Evolutionary conservation across 2,329 filamentous ascomycete species (phyloP), one percentile per base, ranked within the genome.

Genomic region (Triangularia setosa): DNA sequence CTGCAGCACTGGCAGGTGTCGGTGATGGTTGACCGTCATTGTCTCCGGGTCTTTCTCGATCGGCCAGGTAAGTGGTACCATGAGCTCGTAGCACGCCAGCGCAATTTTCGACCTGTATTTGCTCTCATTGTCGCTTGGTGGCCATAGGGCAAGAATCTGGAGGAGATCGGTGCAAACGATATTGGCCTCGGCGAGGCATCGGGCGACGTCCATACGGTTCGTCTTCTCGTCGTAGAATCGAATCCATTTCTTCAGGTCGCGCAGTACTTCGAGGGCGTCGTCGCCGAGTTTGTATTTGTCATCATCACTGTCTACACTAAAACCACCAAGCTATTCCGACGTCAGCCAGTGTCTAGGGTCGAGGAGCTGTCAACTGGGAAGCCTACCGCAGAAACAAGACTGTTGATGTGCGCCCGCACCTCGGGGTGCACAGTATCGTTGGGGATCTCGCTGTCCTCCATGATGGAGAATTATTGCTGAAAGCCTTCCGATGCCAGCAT

Each of bases 31-130:
- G 71, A 93, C 81, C 3, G 93, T 98, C 85, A 95, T 94, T 72
- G 90, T 86, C 65, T 90, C 87, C 67, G 86, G 83, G 65, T 93
- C 87, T 70, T 87, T 86, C 67, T 97, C 92, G 72, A 97, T 83
- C 0, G 95, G 94, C 94, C 94, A 98, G 18, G 95, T 99, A 72
- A 99, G 79, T 4, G 93, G 93, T 1, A 96, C 92, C 73, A 99
- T 84, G 57, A 99, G 81, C 78, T 99, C 94, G 77, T 97, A 83
- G 77, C 92, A 96, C 62, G 92, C 90, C 69, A 98, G 80, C 2
- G 92, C 91, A 67, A 95, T 84, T 73, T 91, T 90, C 24, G 90
- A 85, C 78, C 90, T 92, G 77, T 92, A 85, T 69, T 87, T 90
- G 79, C 89, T 90, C 56, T 91, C 87, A 65, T 85, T 86, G 3